A percentile compares a stretch with the other conserved stretches of the same genome.
Conservation (phyloP, 2,329 filamentous ascomycete genomes). For the Botrytis sinoallii region DNA sequence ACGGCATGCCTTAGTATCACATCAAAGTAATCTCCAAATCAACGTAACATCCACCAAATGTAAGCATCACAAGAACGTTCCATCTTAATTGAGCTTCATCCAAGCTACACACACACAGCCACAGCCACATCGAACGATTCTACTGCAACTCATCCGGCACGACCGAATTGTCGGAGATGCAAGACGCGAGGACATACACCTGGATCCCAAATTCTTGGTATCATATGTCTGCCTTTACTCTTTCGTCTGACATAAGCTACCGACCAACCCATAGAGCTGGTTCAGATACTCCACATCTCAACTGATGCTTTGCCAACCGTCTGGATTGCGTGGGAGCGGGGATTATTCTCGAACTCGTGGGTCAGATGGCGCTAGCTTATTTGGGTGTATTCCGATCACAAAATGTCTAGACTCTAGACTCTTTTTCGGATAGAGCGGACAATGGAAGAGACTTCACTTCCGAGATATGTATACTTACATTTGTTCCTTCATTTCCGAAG, state of each 20-base stretch:
- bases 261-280: background rate
- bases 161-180: background rate
- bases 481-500: background rate
- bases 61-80: slow-evolving; percentile 8
- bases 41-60: slow-evolving; percentile 5
- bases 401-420: background rate
- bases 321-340: background rate
- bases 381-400: background rate
- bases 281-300: background rate
- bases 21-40: background rate
- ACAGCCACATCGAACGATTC: slow-evolving; percentile 9
- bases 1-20: too few species aligned
- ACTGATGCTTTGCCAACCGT: background rate
- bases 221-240: background rate
- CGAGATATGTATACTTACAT: background rate
- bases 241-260: slow-evolving; percentile 2
- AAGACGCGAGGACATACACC: background rate
- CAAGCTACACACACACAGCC: background rate
- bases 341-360: background rate
- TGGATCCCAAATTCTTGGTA: background rate
- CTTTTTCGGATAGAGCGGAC: background rate
- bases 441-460: background rate
- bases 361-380: background rate
- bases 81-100: background rate
- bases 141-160: background rate